Base-by-base conservation (phyloP, 2,329 filamentous ascomycete genomes). In the Cytospora paraplurivora region DNA sequence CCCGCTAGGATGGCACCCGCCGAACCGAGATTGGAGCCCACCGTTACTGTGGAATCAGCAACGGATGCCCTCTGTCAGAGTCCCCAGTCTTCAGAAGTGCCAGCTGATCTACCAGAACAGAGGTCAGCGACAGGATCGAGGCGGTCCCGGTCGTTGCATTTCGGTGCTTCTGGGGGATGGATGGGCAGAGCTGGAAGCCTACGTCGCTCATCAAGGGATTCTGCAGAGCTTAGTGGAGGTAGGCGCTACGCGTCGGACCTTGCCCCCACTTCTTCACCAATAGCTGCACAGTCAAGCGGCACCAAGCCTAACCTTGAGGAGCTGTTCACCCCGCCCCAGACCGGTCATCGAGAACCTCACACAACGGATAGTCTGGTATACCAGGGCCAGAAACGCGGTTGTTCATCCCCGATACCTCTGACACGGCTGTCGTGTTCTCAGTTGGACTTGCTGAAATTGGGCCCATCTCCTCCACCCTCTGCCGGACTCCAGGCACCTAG, bases 71-170 rank as follows among this genome's bases (percentile, higher is more conserved):
- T 49, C 34, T 66, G 19, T n/a, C 59, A 59, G 38, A 63, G 63
- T 27, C 49, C 56, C 1, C 56, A 37, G 8, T 13, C 51, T 52
- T 62, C 52, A 33, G 64, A 59, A 34, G 65, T 67, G 13, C 51
- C 59, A n/a, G 52, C 65, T 15, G 62, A 71, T 64, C 69, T 75
- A 1, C 70, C 73, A 2, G 77, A 80, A 44, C 73, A 73, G 34
- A 78, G 78, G 1, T 77, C 79, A 2, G 76, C 78, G 8, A 81
- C 79, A 68, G 76, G 73, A 57, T 75, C 82, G 13, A 79, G 78
- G 60, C 80, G 82, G 64, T 87, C 86, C 17, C 76, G 85, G 33
- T 88, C 86, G 17, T 82, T 85, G 78, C 84, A 86, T 61, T 85
- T 88, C 65, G 78, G 79, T 65, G 83, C 85, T 1, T 79, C 85